A percentile compares a stretch with the other conserved stretches of the same genome.
Conservation (phyloP, 768 basidiomycete genomes). For the Tulasnella sp. region DNA sequence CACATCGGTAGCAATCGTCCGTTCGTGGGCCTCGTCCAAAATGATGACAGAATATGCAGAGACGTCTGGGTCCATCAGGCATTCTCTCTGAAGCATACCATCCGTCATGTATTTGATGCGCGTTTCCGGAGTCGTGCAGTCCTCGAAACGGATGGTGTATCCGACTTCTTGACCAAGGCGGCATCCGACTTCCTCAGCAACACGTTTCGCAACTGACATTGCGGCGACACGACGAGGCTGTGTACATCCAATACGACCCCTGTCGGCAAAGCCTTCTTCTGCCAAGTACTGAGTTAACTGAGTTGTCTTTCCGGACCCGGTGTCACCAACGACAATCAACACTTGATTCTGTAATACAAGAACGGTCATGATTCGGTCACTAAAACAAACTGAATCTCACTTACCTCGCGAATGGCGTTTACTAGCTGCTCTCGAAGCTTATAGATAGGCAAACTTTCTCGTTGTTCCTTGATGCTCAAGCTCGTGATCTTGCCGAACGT, state of each 20-base stretch:
- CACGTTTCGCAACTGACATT: slow-evolving; percentile 43
- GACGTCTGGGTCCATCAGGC: slow-evolving; percentile 35
- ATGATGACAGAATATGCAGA: slow-evolving; percentile 42
- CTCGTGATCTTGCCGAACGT: slow-evolving; percentile 91
- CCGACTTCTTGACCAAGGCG: not conserved
- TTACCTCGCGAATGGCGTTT: slow-evolving; percentile 82
- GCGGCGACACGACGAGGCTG: slow-evolving; percentile 47
- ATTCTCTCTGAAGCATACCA: slow-evolving; percentile 43
- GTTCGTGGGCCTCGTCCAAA: slow-evolving; percentile 47
- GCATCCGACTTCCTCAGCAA: slow-evolving; percentile 38
- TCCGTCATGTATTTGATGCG: slow-evolving; percentile 47
- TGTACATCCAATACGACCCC: slow-evolving; percentile 40
- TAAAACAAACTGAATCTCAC: slow-evolving; percentile 33
- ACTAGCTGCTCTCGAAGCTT: slow-evolving; percentile 88
- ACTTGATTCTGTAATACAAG: slow-evolving; percentile 56
- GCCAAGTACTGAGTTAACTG: slow-evolving; percentile 20
- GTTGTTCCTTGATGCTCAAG: slow-evolving; percentile 89
- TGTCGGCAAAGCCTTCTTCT: slow-evolving; percentile 42
- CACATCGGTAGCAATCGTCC: slow-evolving; percentile 46
- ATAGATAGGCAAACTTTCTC: slow-evolving; percentile 87
- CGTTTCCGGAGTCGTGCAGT: slow-evolving; percentile 36
- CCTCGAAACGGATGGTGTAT: slow-evolving; percentile 37
- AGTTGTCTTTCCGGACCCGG: slow-evolving; percentile 48
- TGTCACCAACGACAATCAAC: slow-evolving; percentile 88
- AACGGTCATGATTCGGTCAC: not conserved